phyloP scores from a whole-genome alignment of 2,329 filamentous ascomycete species.

The Pseudocercospora pini-densiflorae region DNA sequence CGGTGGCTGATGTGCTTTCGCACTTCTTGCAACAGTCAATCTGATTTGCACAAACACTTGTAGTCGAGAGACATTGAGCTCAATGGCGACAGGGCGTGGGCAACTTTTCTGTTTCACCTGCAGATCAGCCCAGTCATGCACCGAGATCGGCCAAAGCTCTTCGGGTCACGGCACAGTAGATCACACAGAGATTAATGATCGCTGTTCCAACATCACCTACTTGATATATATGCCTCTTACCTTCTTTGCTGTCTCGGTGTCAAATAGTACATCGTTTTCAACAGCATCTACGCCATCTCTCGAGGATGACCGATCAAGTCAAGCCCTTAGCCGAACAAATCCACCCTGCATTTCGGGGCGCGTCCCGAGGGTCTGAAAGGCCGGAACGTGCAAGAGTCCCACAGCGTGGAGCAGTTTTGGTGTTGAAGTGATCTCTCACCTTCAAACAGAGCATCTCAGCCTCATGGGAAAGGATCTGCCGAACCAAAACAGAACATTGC shows the following conservation, averaged over 20 bases:
- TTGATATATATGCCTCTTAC: not conserved
- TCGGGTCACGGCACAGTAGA: not conserved
- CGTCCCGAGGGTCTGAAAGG: too few relatives aligned
- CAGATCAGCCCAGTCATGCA: not conserved
- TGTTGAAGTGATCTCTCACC: too few relatives aligned
- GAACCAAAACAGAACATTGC: too few relatives aligned
- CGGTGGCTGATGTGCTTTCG: not conserved
- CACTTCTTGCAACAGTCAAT: not conserved
- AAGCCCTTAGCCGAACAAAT: too few relatives aligned
- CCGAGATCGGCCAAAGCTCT: not conserved
- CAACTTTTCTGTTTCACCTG: not conserved
- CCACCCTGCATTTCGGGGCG: too few relatives aligned
- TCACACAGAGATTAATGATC: not conserved
- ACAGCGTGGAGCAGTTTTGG: too few relatives aligned
- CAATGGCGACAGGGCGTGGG: not conserved
- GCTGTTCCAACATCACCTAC: not conserved
- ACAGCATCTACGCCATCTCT: not conserved
- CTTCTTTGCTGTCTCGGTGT: not conserved
- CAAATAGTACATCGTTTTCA: not conserved
- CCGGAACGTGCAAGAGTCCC: too few relatives aligned
- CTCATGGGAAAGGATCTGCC: too few relatives aligned
- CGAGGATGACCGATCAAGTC: too few relatives aligned
- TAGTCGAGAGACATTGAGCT: not conserved
- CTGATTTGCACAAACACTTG: not conserved
- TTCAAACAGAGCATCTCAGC: too few relatives aligned